phyloP scores from a whole-genome alignment of 2,329 filamentous ascomycete genomes.

The Colletotrichum sojae region DNA sequence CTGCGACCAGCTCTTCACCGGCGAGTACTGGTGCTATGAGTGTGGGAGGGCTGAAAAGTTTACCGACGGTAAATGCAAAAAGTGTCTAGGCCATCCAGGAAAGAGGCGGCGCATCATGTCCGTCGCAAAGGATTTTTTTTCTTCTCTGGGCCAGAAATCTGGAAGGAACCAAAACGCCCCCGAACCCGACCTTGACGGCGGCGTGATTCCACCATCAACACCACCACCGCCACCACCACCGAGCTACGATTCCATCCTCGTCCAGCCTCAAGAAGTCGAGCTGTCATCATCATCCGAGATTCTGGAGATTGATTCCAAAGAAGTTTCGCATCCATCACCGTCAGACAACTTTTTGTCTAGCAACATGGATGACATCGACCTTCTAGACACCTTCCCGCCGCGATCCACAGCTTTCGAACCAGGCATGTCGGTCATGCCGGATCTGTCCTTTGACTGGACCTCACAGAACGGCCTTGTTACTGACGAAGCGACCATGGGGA shows the following conservation, averaged over 20 bases:
- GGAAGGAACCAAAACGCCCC: slow-evolving; percentile 52
- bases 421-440: slow-evolving; percentile 22
- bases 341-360: not conserved
- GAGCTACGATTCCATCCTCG: slow-evolving; percentile 60
- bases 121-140: slow-evolving; percentile 69
- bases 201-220: slow-evolving; percentile 40
- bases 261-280: slow-evolving; percentile 55
- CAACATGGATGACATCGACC: not conserved
- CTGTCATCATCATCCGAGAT: slow-evolving; percentile 66
- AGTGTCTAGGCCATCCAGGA: slow-evolving; percentile 64
- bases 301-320: slow-evolving; percentile 66
- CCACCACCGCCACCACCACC: slow-evolving; percentile 52
- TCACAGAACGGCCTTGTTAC: slow-evolving; percentile 29
- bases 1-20: slow-evolving; percentile 62
- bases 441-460: slow-evolving; percentile 35
- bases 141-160: slow-evolving; percentile 65
- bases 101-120: slow-evolving; percentile 66
- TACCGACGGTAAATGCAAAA: slow-evolving; percentile 65
- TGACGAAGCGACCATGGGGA: slow-evolving; percentile 40
- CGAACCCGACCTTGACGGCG: slow-evolving; percentile 50
- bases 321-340: slow-evolving; percentile 50
- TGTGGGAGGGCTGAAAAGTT: slow-evolving; percentile 67
- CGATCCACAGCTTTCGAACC: not conserved
- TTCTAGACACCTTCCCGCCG: not conserved
- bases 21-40: slow-evolving; percentile 71